Percentiles rank a stretch among this genome's conserved stretches.
phyloP scores from a whole-genome alignment of 2,329 filamentous ascomycete species.

The Botrytis hyacinthi region DNA sequence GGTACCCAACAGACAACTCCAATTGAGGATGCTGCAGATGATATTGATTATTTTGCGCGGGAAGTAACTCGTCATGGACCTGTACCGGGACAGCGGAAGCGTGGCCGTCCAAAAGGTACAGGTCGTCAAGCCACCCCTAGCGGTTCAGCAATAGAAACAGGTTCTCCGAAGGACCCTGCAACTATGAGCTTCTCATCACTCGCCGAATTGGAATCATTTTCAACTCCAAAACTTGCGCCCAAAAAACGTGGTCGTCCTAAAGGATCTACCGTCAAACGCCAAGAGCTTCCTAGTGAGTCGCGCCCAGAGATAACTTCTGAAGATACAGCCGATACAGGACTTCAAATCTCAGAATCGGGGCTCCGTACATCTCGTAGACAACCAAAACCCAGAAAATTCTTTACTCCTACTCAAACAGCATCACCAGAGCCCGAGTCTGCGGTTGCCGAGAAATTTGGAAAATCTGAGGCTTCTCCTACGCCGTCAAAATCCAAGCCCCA shows the following conservation, averaged over 20 bases:
- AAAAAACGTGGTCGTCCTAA: conserved; percentile 20
- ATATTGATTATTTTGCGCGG: conserved; percentile 11
- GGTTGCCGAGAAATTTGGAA: background rate
- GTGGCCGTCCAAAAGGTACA: background rate
- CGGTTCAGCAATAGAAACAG: background rate
- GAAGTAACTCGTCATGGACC: background rate
- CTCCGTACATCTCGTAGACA: conserved; percentile 18
- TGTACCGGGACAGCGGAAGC: background rate
- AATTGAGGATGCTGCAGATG: background rate
- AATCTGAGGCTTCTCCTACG: background rate
- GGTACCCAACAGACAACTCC: background rate
- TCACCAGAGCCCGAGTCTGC: conserved; percentile 5
- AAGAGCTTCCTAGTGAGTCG: background rate
- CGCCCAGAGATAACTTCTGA: background rate
- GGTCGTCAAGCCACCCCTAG: background rate
- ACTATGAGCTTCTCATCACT: conserved; percentile 5
- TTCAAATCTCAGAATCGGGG: conserved; percentile 13
- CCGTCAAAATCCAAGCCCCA: background rate
- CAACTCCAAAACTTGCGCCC: background rate
- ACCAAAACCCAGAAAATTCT: conserved; percentile 17
- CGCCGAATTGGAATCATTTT: conserved; percentile 7
- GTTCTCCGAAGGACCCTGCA: background rate
- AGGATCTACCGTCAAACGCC: conserved; percentile 13
- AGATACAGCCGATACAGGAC: background rate
- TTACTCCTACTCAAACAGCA: background rate